Evolutionary conservation across 148 eudicot species (phyloP).

Genomic region (Cornus kousa): DNA sequence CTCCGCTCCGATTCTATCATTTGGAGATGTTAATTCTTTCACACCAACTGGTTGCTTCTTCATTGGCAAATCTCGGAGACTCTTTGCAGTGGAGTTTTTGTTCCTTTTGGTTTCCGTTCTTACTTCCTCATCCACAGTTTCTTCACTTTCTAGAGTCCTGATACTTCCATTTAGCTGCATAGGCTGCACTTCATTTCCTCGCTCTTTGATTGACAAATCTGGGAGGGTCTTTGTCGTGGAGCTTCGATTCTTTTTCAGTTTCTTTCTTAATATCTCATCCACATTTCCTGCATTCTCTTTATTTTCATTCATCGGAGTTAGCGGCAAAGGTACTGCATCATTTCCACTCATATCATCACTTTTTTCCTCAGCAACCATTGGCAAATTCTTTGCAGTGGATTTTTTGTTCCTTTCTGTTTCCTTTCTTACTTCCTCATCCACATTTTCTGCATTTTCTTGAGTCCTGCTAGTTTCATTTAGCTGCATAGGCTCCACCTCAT

Average conservation of each 20-base stretch:
- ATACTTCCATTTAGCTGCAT: conserved; percentile 22
- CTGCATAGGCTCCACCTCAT: conserved; percentile 18
- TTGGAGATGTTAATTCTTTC: conserved; percentile 17
- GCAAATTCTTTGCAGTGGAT: conserved; percentile 13
- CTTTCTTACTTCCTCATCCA: conserved; percentile 23
- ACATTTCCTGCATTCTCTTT: conserved; percentile 18
- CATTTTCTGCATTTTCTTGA: conserved; percentile 16
- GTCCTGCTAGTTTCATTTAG: conserved; percentile 17
- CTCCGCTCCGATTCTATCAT: conserved; percentile 13
- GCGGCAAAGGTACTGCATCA: conserved; percentile 16
- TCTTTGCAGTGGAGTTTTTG: conserved; percentile 21
- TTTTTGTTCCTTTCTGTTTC: conserved; percentile 25
- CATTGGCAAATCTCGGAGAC: conserved; percentile 13
- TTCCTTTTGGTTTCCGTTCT: conserved; percentile 26
- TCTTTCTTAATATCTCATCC: conserved; percentile 18
- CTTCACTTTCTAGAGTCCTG: conserved; percentile 11
- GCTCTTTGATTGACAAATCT: conserved; percentile 1
- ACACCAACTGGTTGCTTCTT: conserved; percentile 17
- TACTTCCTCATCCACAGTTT: conserved; percentile 19
- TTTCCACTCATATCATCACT: conserved; percentile 16
- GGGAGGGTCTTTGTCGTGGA: neutral
- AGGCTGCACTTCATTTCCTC: conserved; percentile 14
- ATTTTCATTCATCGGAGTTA: conserved; percentile 17
- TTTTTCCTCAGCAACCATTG: conserved; percentile 11
- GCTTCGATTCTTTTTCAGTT: conserved; percentile 7